Base-by-base conservation (phyloP, 2,329 filamentous ascomycete genomes). In the Escovopsis weberi region DNA sequence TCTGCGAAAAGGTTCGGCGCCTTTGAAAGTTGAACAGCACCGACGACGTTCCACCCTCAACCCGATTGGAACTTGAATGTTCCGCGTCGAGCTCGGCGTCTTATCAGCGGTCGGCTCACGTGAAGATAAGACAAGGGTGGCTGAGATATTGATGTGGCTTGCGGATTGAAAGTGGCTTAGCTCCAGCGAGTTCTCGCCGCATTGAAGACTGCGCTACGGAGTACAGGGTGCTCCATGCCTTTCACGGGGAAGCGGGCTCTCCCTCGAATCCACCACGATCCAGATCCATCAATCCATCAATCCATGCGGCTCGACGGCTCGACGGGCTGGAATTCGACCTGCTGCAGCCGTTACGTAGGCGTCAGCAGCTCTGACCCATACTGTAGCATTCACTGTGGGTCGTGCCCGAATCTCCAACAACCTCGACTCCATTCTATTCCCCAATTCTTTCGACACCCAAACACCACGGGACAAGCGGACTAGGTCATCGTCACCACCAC, bases 321-420 rank as follows among this genome's bases (percentile, higher is more conserved):
- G 8, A 9, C 28, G 28, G 28, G 28, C 28, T 32, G 28, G 28
- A 32, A 32, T 32, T 23, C 28, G 15, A n/a, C 32, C 37, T 33
- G 39, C 42, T 41, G 45, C 30, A 48, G 46, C 46, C 39, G 53
- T 57, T 58, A 58, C 55, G 55, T 58, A 57, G 53, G 51, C 45
- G 37, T 32, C 28, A 11, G 28, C 28, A 19, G 19, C 44, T 54
- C 34, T 12, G 19, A 23, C n/a, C 12, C 19, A 15, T 9, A 37
- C n/a, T 11, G n/a, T 15, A 37, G n/a, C 34, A 37, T 15, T 37
- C n/a, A 15, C 34, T 18, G 34, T 37, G 19, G 11, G 1, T 15
- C n/a, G 28, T 11, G 8, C 34, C 12, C n/a, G 34, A 15, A 9
- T 12, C n/a, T 3, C 19, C 34, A 37, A 15, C 34, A 37, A 15